Evolutionary conservation across 2,329 filamentous ascomycete species (phyloP), one percentile per base, ranked within the genome.

Genomic region (Madurella fahalii): DNA sequence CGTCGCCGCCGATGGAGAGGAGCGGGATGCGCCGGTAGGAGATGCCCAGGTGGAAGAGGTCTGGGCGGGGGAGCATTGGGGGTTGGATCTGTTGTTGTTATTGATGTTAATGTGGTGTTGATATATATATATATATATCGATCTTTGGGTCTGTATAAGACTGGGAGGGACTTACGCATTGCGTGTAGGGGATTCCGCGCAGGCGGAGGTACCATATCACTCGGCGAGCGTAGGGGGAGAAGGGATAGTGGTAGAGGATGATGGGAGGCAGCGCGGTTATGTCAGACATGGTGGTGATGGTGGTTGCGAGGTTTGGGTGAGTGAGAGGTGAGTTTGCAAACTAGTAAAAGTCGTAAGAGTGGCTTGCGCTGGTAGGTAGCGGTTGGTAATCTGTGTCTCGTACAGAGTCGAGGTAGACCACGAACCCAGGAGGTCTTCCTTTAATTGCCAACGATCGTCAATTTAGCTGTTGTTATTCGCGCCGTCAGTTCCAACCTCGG

Each of bases 41-140:
- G 52, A 89, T 75, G 25, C 83, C 84, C 13, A 90, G 75, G 1
- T 73, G 71, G 16, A 72, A 69, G 13, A 89, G 65, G 65, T 88
- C 84, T 1, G 85, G 84, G 25, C 86, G 82, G 7, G 87, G 87
- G 65, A 89, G 74, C 34, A 80, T 77, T 2, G 75, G 71, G 0
- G 86, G 84, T 82, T 90, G 86, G 47, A 83, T 69, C 84, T 86
- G 57, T n/a, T 20, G n/a, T n/a, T n/a, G n/a, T n/a, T n/a, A n/a
- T n/a, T n/a, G n/a, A n/a, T 16, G 17, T 25, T 25, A 7, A 25
- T 25, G 25, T 11, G 34, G 34, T 2, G 34, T 48, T 40, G 18
- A n/a, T 43, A 34, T 17, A 7, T 7, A 7, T 7, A 25, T n/a
- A n/a, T 39, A 32, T 3, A 25, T 56, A n/a, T 34, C 7, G 12